phyloP scores from a whole-genome alignment of 768 basidiomycete genomes.

The Leucosporidium yakuticum region DNA sequence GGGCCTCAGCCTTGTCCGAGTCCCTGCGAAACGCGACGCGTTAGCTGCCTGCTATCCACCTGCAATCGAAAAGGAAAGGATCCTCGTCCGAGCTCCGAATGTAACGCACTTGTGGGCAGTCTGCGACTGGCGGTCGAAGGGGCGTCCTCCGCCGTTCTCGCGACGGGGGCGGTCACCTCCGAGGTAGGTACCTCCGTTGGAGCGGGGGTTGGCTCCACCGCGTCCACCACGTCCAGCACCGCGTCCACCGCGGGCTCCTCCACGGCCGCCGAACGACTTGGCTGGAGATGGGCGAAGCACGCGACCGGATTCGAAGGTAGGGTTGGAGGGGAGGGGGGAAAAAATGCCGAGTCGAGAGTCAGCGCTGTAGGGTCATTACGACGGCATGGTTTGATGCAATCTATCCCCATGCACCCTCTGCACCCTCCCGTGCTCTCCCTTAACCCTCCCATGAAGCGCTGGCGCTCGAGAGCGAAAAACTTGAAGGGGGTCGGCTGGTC shows the following conservation, averaged over 20 bases:
- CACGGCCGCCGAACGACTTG: conserved; percentile 50
- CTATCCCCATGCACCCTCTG: background rate
- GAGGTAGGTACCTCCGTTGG: conserved; percentile 49
- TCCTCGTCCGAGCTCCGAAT: no score
- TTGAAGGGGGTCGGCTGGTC: background rate
- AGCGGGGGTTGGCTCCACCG: conserved; percentile 46
- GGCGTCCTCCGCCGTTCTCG: conserved; percentile 55
- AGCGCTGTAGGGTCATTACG: background rate
- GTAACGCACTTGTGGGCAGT: conserved; percentile 57
- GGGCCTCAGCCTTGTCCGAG: conserved; percentile 88
- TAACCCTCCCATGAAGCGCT: background rate
- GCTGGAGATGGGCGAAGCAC: conserved; percentile 7
- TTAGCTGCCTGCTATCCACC: conserved; percentile 17
- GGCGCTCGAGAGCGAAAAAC: background rate
- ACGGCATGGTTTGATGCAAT: background rate
- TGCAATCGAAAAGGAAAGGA: conserved; percentile 6
- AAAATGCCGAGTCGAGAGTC: background rate
- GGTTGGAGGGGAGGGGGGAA: background rate
- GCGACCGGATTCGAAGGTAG: background rate
- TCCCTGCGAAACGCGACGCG: conserved; percentile 54
- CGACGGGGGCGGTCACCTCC: conserved; percentile 47
- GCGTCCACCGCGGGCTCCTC: conserved; percentile 46
- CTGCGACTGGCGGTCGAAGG: conserved; percentile 77
- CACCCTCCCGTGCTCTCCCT: background rate
- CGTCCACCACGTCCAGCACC: conserved; percentile 47